Base-by-base conservation (phyloP, 2,329 filamentous ascomycete species). In the Beauveria sp. region DNA sequence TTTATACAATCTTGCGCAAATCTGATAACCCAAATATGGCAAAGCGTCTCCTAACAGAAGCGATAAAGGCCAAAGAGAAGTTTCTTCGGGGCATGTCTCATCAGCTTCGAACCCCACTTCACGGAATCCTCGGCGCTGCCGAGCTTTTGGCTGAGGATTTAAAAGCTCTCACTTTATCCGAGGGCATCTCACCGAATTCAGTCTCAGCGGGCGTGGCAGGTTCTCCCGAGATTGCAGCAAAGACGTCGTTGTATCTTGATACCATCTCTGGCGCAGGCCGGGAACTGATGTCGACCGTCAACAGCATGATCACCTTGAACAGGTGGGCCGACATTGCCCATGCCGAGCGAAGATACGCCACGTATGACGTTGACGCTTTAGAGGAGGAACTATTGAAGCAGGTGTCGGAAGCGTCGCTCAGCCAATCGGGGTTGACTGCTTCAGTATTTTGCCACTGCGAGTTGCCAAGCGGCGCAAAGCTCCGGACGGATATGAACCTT, bases 11-110 rank as follows among this genome's bases (percentile, higher is more conserved):
- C 69, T 4, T 78, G 76, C 53, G 73, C 77, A 1, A 64, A 65
- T 5, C 67, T 77, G 1, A 65, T 79, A 7, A 72, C 72, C 4
- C 70, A 74, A 3, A 70, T 69, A 22, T 74, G 73, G 66, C 77
- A 79, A 30, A 74, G 20, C 68, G 65, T 2, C 65, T 73, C 12
- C 64, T 79, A 0, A 65, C 70, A 26, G 76, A 80, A 63, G 77
- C 75, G 0, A 70, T 78, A 61, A 66, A 67, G 14, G 75, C 76
- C 0, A 79, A 79, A 58, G 76, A 79, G 1, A 72, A 67, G 3
- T 80, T 80, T 60, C 67, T 80, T 0, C 71, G 78, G 4, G 75
- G 77, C 0, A 73, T 80, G 9, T 78, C 76, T 0, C 78, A 80
- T 58, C 76, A 79, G 42, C 72, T 80, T 0, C 72, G 78, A 43